phyloP scores from a whole-genome alignment of 2,329 filamentous ascomycete genomes.

The Thermochaetoides dissita region DNA sequence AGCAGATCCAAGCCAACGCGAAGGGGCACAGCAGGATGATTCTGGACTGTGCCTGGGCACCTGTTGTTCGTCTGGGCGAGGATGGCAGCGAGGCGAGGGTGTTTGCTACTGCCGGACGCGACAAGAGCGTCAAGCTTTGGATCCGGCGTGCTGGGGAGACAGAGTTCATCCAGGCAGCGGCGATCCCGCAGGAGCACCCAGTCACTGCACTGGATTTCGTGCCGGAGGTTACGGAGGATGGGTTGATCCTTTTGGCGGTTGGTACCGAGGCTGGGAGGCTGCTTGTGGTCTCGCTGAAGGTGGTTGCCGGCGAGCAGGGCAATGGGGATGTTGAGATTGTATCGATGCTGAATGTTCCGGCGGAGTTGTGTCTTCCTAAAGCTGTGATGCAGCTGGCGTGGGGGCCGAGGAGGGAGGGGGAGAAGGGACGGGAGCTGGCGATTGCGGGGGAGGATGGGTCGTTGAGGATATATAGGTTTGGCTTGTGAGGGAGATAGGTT shows the following conservation, averaged over 20 bases:
- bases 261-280: conserved; percentile 43
- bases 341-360: conserved; percentile 21
- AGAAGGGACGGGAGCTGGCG: conserved; percentile 26
- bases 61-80: conserved; percentile 18
- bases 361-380: conserved; percentile 44
- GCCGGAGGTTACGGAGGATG: conserved; percentile 18
- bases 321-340: conserved; percentile 22
- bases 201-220: conserved; percentile 62
- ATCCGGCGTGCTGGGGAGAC: conserved; percentile 18
- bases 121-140: conserved; percentile 75
- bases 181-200: conserved; percentile 41
- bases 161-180: conserved; percentile 37
- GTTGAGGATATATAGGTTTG: conserved; percentile 35
- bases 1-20: conserved; percentile 48
- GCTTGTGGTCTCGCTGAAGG: conserved; percentile 27
- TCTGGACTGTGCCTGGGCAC: conserved; percentile 73
- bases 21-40: conserved; percentile 93
- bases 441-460: conserved; percentile 49
- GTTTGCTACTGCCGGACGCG: conserved; percentile 82
- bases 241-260: conserved; percentile 33
- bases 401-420: conserved; percentile 34
- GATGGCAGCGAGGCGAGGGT: conserved; percentile 20
- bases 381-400: conserved; percentile 55
- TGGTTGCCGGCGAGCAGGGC: conserved; percentile 3
- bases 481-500: conserved; percentile 4